Evolutionary conservation across 768 basidiomycete genomes (phyloP).

Genomic region (Nevesoporus exiguus): DNA sequence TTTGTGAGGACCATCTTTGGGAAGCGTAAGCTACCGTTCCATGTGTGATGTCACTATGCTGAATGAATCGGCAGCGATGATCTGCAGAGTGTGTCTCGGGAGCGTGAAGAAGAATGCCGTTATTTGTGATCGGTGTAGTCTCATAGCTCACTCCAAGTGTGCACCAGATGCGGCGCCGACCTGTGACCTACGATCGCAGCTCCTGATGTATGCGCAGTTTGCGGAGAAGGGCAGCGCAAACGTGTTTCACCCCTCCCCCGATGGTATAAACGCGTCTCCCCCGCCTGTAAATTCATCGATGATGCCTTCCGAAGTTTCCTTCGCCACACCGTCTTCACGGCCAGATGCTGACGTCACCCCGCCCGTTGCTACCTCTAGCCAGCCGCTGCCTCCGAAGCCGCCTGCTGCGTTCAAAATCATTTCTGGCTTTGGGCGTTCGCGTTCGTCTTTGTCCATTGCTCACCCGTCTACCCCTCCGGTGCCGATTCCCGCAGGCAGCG

Average conservation of each 20-base stretch:
- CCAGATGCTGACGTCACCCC: constrained; percentile 46
- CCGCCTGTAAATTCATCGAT: constrained; percentile 22
- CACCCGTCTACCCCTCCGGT: constrained; percentile 31
- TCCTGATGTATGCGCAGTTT: constrained; percentile 75
- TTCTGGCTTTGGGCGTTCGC: constrained; percentile 60
- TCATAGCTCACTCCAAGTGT: constrained; percentile 84
- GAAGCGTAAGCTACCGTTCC: constrained; percentile 63
- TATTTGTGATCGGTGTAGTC: constrained; percentile 84
- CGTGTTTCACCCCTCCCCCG: constrained; percentile 51
- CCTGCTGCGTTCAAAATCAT: constrained; percentile 65
- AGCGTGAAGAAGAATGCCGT: constrained; percentile 84
- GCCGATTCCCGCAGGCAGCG: constrained; percentile 22
- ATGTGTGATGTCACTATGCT: neutral
- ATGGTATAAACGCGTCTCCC: constrained; percentile 31
- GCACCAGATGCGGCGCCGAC: constrained; percentile 69
- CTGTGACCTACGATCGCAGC: constrained; percentile 77
- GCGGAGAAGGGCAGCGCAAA: constrained; percentile 65
- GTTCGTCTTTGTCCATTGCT: constrained; percentile 51
- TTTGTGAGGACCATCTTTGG: constrained; percentile 93
- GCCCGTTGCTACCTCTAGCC: constrained; percentile 24
- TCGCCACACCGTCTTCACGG: constrained; percentile 44
- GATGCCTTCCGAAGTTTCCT: constrained; percentile 57
- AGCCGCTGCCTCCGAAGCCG: constrained; percentile 35
- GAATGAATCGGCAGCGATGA: constrained; percentile 56
- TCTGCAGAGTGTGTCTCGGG: constrained; percentile 78